Evolutionary conservation across 2,329 filamentous ascomycete species (phyloP).

Genomic region (Colletotrichum ledebouriae): DNA sequence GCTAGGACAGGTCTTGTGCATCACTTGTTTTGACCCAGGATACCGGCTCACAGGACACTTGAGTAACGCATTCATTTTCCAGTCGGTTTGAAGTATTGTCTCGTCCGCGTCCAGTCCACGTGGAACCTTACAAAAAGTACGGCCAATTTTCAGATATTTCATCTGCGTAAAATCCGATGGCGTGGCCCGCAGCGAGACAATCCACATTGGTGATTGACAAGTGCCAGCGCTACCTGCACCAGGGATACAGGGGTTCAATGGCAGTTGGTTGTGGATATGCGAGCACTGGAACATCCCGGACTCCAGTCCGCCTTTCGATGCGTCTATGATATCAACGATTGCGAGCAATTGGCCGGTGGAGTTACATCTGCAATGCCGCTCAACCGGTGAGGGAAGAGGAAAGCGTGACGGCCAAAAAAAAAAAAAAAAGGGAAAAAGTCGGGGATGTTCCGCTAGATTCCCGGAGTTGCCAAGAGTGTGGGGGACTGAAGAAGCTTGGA

Average conservation of each 20-base stretch:
- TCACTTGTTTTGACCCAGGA: too few species aligned
- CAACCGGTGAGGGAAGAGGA: background rate
- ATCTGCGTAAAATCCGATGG: too few species aligned
- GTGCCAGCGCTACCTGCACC: background rate
- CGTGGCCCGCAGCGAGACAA: too few species aligned
- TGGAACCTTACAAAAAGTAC: too few species aligned
- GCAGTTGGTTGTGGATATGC: background rate
- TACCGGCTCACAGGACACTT: too few species aligned
- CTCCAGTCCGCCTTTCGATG: background rate
- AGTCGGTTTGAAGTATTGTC: too few species aligned
- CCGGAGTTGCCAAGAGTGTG: slow-evolving; percentile 30
- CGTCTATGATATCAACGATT: slow-evolving; percentile 17
- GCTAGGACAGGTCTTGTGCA: too few species aligned
- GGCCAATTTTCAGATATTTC: too few species aligned
- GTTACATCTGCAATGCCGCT: background rate
- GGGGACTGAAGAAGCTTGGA: slow-evolving; percentile 18
- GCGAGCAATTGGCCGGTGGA: background rate
- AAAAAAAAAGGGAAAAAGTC: slow-evolving; percentile 3
- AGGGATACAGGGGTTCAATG: background rate
- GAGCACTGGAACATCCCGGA: background rate
- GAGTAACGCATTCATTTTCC: too few species aligned
- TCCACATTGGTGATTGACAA: too few species aligned
- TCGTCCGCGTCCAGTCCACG: too few species aligned
- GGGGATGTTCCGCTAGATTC: slow-evolving; percentile 42
- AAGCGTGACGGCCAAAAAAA: background rate